These are phyloP conservation scores for Penicillium capsulatum DNA, from an alignment of 2,329 filamentous ascomycete genomes.

Conservation along the genomic window DNA sequence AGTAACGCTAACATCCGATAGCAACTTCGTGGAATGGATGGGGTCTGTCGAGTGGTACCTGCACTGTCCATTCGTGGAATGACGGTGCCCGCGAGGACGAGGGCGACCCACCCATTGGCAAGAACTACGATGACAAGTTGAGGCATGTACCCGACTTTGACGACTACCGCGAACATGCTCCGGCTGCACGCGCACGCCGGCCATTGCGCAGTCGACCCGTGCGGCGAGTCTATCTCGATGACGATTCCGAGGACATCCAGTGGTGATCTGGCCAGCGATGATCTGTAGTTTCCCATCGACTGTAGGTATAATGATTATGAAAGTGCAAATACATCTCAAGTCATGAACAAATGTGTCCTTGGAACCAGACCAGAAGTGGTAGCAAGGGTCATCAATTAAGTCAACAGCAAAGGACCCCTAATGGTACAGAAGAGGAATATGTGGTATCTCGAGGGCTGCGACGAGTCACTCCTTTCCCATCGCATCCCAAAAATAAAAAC, in stretches of 20 bases:
- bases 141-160: slow-evolving; percentile 46
- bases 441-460: slow-evolving; percentile 26
- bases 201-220: slow-evolving; percentile 24
- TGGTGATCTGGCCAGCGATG: slow-evolving; percentile 11
- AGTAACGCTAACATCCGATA: slow-evolving; percentile 31
- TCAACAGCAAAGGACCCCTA: slow-evolving; percentile 13
- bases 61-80: slow-evolving; percentile 73
- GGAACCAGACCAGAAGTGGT: neutral
- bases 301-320: slow-evolving; percentile 9
- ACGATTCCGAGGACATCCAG: slow-evolving; percentile 10
- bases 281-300: neutral
- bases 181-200: slow-evolving; percentile 9
- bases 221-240: slow-evolving; percentile 10
- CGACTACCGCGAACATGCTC: slow-evolving; percentile 23
- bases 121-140: slow-evolving; percentile 59
- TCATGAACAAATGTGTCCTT: neutral
- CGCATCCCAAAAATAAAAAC: slow-evolving; percentile 18
- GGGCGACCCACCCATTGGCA: slow-evolving; percentile 55
- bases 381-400: slow-evolving; percentile 19
- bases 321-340: slow-evolving; percentile 5
- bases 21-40: slow-evolving; percentile 81
- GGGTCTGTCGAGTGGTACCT: slow-evolving; percentile 68
- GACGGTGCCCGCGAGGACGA: slow-evolving; percentile 62
- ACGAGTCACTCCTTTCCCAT: slow-evolving; percentile 14
- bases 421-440: slow-evolving; percentile 22